Base-by-base conservation (phyloP, 148 eudicot genomes). In the Fagopyrum tataricum region DNA sequence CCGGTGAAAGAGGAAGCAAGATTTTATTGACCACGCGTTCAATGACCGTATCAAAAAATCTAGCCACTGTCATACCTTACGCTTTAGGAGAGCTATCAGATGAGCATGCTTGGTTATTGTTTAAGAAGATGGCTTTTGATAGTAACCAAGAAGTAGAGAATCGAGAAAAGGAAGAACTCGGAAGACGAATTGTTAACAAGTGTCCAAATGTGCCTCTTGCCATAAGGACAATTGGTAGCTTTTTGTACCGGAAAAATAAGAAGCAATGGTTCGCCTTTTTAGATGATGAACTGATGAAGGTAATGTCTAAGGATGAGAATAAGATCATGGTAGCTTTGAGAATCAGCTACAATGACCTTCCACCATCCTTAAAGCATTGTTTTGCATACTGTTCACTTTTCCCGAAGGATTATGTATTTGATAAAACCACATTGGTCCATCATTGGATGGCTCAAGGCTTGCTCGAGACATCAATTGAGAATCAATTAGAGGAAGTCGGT, bases 321-420 rank as follows among this genome's bases (percentile, higher is more conserved):
- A 72, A 72, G 24, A 78, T 87, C 14, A n/a, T 74, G 46, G 70
- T 72, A 15, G 14, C 80, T 12, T 64, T 87, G 62, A 81, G 64
- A 43, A 53, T 84, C 44, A 84, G 78, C 76, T 85, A 85, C 67
- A 40, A 78, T 21, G 42, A 82, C 49, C 77, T 77, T 26, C 21
- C 55, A 0, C 11, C 66, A 4, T 41, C 17, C 1, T 44, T 79
- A 2, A 69, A 72, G 40, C 59, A 66, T 56, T 76, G 82, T 59
- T 67, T 80, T 21, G 18, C 5, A 18, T 80, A 47, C 76, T 80
- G 66, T 39, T 70, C 76, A 3, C 14, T 76, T 17, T 80, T 76
- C 58, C 79, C 76, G 2, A 76, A 49, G 44, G 71, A 70, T 44
- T 58, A 44, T 46, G 53, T 41, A 40, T 76, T 80, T 7, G 49